A percentile compares a stretch with the other conserved stretches of the same genome.
Conservation (phyloP, 768 basidiomycete species). For the Leccinum variicolor region DNA sequence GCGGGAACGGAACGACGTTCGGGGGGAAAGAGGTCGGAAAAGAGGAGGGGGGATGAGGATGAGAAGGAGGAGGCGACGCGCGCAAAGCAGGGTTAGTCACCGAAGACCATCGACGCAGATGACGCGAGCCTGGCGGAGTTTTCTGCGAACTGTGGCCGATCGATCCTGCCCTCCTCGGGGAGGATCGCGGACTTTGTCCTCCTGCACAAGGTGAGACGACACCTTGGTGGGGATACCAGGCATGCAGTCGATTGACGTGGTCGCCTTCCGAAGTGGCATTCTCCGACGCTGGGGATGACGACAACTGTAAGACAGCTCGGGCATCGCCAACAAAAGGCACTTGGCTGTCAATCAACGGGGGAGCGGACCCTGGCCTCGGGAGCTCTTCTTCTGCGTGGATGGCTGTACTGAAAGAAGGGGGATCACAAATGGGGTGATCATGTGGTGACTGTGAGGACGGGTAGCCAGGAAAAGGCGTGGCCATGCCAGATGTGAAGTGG, state of each 20-base stretch:
- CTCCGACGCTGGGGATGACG: slow-evolving; percentile 6
- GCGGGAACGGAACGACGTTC: slow-evolving; percentile 14
- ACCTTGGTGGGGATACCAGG: slow-evolving; percentile 18
- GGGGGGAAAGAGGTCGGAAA: slow-evolving; percentile 12
- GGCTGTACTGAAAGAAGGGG: slow-evolving; percentile 29
- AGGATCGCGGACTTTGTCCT: slow-evolving; percentile 31
- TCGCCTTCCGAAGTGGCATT: slow-evolving; percentile 10
- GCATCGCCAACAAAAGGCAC: slow-evolving; percentile 27
- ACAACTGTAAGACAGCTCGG: slow-evolving; percentile 20
- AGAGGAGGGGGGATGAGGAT: background rate
- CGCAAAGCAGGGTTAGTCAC: slow-evolving; percentile 27
- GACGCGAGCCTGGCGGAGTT: slow-evolving; percentile 28
- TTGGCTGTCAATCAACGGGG: slow-evolving; percentile 28
- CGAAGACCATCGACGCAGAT: slow-evolving; percentile 31
- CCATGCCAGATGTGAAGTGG: slow-evolving; percentile 15
- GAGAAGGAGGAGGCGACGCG: slow-evolving; percentile 11
- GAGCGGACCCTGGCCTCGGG: slow-evolving; percentile 28
- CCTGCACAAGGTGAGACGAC: slow-evolving; percentile 12
- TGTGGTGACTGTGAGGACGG: slow-evolving; percentile 29
- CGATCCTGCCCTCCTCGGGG: slow-evolving; percentile 30
- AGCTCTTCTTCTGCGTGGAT: slow-evolving; percentile 19
- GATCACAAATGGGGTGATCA: slow-evolving; percentile 24
- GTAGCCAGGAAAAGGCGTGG: slow-evolving; percentile 31
- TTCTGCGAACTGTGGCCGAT: slow-evolving; percentile 29
- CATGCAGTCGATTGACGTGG: slow-evolving; percentile 15